Evolutionary conservation across 2,329 filamentous ascomycete species (phyloP).

Genomic region (Penicillium sp.): DNA sequence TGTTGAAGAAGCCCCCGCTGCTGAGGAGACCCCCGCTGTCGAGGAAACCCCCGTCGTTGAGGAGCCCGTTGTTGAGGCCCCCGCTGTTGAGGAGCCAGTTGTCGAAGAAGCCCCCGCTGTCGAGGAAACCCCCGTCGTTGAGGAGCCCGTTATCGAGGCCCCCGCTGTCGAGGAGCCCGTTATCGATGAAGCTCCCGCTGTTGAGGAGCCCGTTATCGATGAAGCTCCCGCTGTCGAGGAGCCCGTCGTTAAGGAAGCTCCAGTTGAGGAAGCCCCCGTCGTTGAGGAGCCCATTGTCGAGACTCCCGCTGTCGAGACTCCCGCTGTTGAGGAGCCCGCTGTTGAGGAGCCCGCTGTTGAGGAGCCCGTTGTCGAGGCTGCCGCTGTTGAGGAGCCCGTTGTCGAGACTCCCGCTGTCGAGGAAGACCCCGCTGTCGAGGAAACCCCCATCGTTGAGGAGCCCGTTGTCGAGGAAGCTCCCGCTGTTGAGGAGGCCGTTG

Average conservation of each 20-base stretch:
- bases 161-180: conserved; percentile 1
- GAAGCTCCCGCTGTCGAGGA: conserved; percentile 4
- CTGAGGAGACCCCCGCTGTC: conserved; percentile 3
- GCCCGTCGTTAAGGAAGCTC: neutral
- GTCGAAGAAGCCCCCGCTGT: conserved; percentile 2
- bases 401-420: neutral
- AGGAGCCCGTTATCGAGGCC: neutral
- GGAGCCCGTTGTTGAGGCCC: neutral
- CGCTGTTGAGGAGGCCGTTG: conserved; percentile 2
- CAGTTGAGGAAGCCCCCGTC: conserved; percentile 8
- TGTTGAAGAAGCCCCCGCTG: conserved; percentile 6
- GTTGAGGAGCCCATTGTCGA: conserved; percentile 9
- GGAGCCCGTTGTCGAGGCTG: neutral
- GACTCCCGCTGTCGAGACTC: conserved; percentile 1
- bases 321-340: conserved; percentile 1
- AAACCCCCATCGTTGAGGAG: conserved; percentile 3
- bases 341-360: conserved; percentile 6
- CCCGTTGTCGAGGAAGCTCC: conserved; percentile 3
- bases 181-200: neutral
- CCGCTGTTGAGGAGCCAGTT: neutral
- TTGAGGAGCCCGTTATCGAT: conserved; percentile 5
- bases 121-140: conserved; percentile 4
- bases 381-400: neutral
- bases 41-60: conserved; percentile 3
- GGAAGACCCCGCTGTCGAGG: neutral